A percentile compares a stretch with the other conserved stretches of the same genome.
Conservation (phyloP, 805 yeast genomes). For the Metschnikowia borealis region DNA sequence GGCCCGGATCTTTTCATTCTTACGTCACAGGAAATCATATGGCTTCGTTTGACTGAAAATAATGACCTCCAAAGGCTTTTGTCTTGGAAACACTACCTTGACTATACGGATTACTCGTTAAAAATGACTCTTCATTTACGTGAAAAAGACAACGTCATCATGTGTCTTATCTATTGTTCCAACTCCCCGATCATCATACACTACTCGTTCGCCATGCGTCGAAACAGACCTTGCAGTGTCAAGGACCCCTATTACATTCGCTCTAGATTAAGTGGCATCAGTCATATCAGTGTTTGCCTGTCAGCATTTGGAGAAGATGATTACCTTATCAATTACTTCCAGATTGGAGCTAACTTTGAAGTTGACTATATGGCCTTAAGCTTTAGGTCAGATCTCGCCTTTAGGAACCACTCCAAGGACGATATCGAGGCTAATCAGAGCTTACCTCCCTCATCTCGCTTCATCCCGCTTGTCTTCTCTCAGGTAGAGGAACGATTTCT, state of each 20-base stretch:
- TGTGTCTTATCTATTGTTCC: constrained; percentile 27
- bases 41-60: constrained; percentile 37
- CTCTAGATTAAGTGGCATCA: background rate
- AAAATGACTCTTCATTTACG: constrained; percentile 23
- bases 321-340: background rate
- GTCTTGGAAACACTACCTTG: constrained; percentile 71
- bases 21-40: constrained; percentile 62
- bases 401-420: background rate
- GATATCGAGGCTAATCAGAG: background rate
- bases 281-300: background rate
- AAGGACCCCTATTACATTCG: constrained; percentile 32
- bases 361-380: background rate
- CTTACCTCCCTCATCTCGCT: background rate
- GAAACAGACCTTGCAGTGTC: constrained; percentile 33
- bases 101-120: constrained; percentile 52
- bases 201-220: constrained; percentile 30
- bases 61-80: constrained; percentile 43
- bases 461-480: background rate
- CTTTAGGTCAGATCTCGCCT: background rate
- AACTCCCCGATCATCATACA: constrained; percentile 28
- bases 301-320: constrained; percentile 1
- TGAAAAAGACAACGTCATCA: constrained; percentile 11
- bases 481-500: background rate
- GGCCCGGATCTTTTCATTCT: constrained; percentile 45
- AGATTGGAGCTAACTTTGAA: background rate